Evolutionary conservation across 2,329 filamentous ascomycete genomes (phyloP).

Genomic region (Cladophialophora bantiana): DNA sequence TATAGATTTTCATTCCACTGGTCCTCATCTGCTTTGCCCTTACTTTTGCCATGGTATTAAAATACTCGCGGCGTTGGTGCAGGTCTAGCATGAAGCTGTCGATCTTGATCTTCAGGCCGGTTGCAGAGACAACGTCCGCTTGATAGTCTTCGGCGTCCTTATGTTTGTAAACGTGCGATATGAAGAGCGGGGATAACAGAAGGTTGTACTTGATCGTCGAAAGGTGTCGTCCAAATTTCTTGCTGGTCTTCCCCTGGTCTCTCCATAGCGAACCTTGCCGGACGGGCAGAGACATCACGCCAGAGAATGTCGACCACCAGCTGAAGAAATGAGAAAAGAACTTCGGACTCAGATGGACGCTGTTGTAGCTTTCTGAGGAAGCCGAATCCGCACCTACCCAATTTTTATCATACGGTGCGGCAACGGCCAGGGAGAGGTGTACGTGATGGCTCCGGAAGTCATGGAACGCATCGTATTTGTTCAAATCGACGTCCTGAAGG

Average conservation of each 20-base stretch:
- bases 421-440: conserved; percentile 89
- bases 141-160: conserved; percentile 89
- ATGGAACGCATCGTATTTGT: conserved; percentile 85
- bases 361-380: conserved; percentile 90
- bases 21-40: conserved; percentile 79
- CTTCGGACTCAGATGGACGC: conserved; percentile 88
- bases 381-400: conserved; percentile 79
- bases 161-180: conserved; percentile 98
- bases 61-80: conserved; percentile 91
- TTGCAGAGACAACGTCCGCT: conserved; percentile 82
- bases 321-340: conserved; percentile 99
- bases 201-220: conserved; percentile 99
- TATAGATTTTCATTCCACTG: conserved; percentile 93
- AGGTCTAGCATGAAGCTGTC: conserved; percentile 98
- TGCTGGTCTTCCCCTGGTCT: conserved; percentile 92
- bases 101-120: conserved; percentile 92
- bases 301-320: conserved; percentile 97
- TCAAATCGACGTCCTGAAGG: conserved; percentile 61
- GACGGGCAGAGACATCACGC: conserved; percentile 91
- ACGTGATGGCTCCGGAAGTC: conserved; percentile 98
- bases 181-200: conserved; percentile 86
- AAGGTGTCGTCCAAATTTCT: conserved; percentile 95
- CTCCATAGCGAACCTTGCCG: conserved; percentile 92
- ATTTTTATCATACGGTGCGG: conserved; percentile 84
- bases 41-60: conserved; percentile 79